These are phyloP conservation scores for Phialemoniopsis sp. DNA, from an alignment of 2,329 filamentous ascomycete species.

Conservation along the genomic window DNA sequence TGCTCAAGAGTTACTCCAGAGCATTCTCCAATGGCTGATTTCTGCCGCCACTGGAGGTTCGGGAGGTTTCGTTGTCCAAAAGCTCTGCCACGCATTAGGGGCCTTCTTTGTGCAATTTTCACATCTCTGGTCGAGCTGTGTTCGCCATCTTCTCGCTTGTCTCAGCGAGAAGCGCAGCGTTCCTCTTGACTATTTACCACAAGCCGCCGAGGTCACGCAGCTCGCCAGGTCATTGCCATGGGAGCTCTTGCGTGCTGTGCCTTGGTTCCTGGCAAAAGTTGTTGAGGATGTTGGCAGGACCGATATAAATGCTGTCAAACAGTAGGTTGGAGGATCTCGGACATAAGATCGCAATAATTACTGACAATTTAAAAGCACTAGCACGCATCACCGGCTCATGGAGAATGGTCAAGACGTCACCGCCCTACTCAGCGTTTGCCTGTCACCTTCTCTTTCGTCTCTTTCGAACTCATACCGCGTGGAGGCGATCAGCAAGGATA, in stretches of 20 bases:
- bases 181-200: constrained; percentile 41
- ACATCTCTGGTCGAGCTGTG: constrained; percentile 59
- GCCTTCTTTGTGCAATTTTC: constrained; percentile 73
- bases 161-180: constrained; percentile 42
- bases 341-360: not conserved
- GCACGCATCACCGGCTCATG: constrained; percentile 46
- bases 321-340: constrained; percentile 29
- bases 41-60: constrained; percentile 45
- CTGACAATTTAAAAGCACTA: constrained; percentile 11
- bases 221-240: constrained; percentile 41
- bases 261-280: constrained; percentile 62
- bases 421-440: constrained; percentile 32
- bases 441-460: constrained; percentile 16
- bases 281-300: constrained; percentile 66
- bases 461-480: constrained; percentile 11
- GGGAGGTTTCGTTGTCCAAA: constrained; percentile 61
- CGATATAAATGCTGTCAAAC: constrained; percentile 56
- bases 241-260: constrained; percentile 48
- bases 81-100: constrained; percentile 73
- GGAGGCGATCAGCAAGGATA: constrained; percentile 41
- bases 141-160: constrained; percentile 60
- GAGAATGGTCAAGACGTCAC: constrained; percentile 46
- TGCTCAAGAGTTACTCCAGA: constrained; percentile 53
- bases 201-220: constrained; percentile 34
- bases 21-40: constrained; percentile 60